Evolutionary conservation across 2,329 filamentous ascomycete genomes (phyloP).

Genomic region (Pleomassaria siparia): DNA sequence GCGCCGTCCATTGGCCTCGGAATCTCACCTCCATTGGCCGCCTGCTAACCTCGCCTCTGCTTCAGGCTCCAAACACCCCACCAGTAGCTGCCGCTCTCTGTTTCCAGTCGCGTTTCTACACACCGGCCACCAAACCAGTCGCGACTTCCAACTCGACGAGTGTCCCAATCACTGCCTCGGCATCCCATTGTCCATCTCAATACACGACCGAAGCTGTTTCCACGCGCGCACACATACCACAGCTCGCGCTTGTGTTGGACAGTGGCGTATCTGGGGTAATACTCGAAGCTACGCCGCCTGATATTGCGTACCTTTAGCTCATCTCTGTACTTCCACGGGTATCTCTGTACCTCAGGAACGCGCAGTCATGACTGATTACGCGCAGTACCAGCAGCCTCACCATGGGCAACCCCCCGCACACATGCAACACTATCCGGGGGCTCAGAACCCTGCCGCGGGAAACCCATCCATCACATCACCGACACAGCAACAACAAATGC

Average conservation of each 20-base stretch:
- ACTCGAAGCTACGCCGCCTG: slow-evolving; percentile 27
- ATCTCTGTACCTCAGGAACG: slow-evolving; percentile 18
- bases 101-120: slow-evolving; percentile 29
- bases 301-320: slow-evolving; percentile 26
- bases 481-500: slow-evolving; percentile 56
- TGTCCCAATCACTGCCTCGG: slow-evolving; percentile 31
- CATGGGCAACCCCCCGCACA: slow-evolving; percentile 47
- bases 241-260: slow-evolving; percentile 24
- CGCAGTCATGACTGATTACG: slow-evolving; percentile 50
- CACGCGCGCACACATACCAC: slow-evolving; percentile 18
- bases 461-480: slow-evolving; percentile 67
- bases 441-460: slow-evolving; percentile 38
- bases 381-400: slow-evolving; percentile 51
- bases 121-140: slow-evolving; percentile 22
- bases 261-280: slow-evolving; percentile 40
- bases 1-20: slow-evolving; percentile 21
- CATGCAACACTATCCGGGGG: slow-evolving; percentile 42
- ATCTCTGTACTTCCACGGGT: slow-evolving; percentile 24
- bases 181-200: slow-evolving; percentile 12
- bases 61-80: slow-evolving; percentile 36
- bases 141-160: slow-evolving; percentile 16
- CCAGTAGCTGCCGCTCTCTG: slow-evolving; percentile 29
- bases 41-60: slow-evolving; percentile 32
- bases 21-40: slow-evolving; percentile 29
- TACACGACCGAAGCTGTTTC: slow-evolving; percentile 17